These are phyloP conservation scores for Ogataea naganishii DNA, from an alignment of 805 yeast genomes.

Conservation along the genomic window DNA sequence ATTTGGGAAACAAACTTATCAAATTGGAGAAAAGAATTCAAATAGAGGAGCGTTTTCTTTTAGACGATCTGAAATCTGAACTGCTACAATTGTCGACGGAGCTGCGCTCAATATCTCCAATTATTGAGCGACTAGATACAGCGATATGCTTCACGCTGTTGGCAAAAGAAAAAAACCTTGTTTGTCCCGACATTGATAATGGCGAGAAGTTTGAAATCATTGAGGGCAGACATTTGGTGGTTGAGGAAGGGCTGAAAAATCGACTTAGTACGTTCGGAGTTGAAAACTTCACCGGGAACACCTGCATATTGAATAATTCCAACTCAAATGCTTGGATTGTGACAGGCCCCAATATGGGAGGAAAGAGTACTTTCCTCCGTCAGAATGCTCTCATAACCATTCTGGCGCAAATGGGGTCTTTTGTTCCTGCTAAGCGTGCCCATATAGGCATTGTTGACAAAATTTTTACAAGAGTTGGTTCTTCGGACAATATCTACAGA, in stretches of 20 bases:
- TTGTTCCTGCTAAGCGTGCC: slow-evolving; percentile 59
- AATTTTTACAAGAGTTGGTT: slow-evolving; percentile 73
- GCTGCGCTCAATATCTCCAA: slow-evolving; percentile 40
- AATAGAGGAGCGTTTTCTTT: slow-evolving; percentile 44
- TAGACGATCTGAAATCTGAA: slow-evolving; percentile 37
- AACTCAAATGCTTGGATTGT: slow-evolving; percentile 42
- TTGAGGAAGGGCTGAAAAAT: slow-evolving; percentile 59
- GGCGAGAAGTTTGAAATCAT: slow-evolving; percentile 38
- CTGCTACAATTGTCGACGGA: slow-evolving; percentile 35
- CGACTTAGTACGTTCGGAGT: slow-evolving; percentile 24
- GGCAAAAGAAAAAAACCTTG: slow-evolving; percentile 59
- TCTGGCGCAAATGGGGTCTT: slow-evolving; percentile 68
- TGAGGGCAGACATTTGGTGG: slow-evolving; percentile 80
- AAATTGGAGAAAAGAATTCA: slow-evolving; percentile 37
- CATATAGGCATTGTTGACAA: slow-evolving; percentile 67
- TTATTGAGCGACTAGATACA: slow-evolving; percentile 60
- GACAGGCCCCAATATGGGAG: slow-evolving; percentile 92
- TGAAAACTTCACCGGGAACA: slow-evolving; percentile 40
- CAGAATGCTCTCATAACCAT: slow-evolving; percentile 65
- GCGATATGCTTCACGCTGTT: slow-evolving; percentile 63
- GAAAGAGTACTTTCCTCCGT: slow-evolving; percentile 67
- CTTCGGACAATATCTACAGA: slow-evolving; percentile 71
- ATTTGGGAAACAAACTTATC: slow-evolving; percentile 41
- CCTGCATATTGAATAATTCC: slow-evolving; percentile 23
- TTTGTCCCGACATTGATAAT: slow-evolving; percentile 53